Percentiles rank a stretch among this genome's conserved stretches.
Evolutionary conservation across 352 stramenopile species (phyloP).

Genomic region (Pythium folliculosum): DNA sequence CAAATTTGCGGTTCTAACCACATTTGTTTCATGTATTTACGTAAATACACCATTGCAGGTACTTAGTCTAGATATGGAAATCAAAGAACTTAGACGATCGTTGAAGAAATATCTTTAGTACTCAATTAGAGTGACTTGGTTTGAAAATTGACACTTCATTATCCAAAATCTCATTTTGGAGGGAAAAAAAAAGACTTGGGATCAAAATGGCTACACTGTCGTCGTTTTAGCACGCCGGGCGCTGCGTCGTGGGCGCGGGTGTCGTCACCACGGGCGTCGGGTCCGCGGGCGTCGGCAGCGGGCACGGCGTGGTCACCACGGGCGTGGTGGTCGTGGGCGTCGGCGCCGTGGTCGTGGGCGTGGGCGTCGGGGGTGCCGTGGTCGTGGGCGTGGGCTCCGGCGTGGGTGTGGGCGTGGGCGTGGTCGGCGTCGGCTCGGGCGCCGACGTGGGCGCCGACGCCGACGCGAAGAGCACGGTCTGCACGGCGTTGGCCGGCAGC

Average conservation of each 20-base stretch:
- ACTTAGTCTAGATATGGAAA: no score
- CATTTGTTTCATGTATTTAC: no score
- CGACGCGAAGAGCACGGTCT: slow-evolving; percentile 18
- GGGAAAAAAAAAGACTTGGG: no score
- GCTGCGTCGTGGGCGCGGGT: background rate
- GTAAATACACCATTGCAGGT: no score
- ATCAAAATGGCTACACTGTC: background rate
- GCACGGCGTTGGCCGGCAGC: slow-evolving; percentile 20
- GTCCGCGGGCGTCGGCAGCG: background rate
- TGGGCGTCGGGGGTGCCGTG: background rate
- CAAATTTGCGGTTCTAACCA: no score
- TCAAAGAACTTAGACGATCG: no score
- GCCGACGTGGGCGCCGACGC: background rate
- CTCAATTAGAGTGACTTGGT: no score
- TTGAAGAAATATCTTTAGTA: no score
- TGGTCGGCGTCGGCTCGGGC: background rate
- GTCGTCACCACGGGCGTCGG: background rate
- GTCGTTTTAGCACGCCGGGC: background rate
- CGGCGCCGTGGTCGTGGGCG: background rate
- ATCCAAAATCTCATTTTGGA: background rate
- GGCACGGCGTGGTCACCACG: background rate
- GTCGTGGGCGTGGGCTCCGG: background rate
- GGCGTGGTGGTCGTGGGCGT: background rate
- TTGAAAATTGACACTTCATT: no score
- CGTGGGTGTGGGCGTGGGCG: background rate